These are phyloP conservation scores for Starmera quercuum DNA, from an alignment of 805 yeast species.

Conservation along the genomic window DNA sequence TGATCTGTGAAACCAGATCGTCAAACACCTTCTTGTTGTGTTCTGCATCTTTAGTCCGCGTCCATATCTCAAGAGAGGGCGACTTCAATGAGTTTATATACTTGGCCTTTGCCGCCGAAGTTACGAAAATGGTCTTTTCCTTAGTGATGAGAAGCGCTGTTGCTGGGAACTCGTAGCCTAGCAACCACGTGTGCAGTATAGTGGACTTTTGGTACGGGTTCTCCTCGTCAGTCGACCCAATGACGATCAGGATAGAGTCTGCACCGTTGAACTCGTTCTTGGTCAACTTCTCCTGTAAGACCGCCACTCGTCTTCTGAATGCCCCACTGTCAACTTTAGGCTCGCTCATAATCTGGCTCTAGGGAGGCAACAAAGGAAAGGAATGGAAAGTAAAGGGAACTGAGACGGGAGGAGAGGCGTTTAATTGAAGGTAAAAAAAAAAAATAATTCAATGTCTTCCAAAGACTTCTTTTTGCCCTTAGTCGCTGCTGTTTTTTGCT, in stretches of 20 bases:
- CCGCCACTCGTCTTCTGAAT: conserved; percentile 47
- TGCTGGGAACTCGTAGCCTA: conserved; percentile 95
- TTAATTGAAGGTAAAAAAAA: too few relatives aligned
- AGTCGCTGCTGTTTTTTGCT: too few relatives aligned
- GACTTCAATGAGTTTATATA: conserved; percentile 55
- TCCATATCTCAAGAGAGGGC: conserved; percentile 48
- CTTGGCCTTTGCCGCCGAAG: conserved; percentile 80
- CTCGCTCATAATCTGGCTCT: conserved; percentile 53
- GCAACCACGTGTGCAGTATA: conserved; percentile 80
- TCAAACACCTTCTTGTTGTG: conserved; percentile 63
- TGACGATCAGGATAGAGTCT: conserved; percentile 52
- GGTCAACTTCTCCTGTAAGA: conserved; percentile 25
- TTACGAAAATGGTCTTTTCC: conserved; percentile 55
- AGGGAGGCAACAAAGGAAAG: too few relatives aligned
- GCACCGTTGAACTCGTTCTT: conserved; percentile 30
- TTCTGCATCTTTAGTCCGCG: conserved; percentile 74
- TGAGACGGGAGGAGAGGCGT: too few relatives aligned
- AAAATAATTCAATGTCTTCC: too few relatives aligned
- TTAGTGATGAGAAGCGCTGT: conserved; percentile 64
- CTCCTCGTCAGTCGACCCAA: conserved; percentile 82
- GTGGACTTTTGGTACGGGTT: conserved; percentile 87
- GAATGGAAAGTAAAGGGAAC: too few relatives aligned
- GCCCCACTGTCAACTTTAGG: conserved; percentile 44
- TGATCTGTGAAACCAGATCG: conserved; percentile 41
- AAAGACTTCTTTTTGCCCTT: too few relatives aligned